Evolutionary conservation across 2,329 filamentous ascomycete species (phyloP).

Genomic region (Colletotrichum somersetense): DNA sequence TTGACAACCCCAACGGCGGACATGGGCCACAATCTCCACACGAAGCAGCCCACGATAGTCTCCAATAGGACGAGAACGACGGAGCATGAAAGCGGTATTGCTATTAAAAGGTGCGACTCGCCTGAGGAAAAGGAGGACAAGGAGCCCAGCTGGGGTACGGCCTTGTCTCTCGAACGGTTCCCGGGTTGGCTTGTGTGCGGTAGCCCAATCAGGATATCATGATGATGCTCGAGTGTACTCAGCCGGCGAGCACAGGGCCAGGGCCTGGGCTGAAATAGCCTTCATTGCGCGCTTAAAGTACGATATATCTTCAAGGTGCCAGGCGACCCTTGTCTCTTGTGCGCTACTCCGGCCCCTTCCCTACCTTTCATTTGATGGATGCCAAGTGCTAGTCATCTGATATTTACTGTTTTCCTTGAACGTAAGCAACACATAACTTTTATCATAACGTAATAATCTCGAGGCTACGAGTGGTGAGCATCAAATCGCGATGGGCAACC

Average conservation of each 20-base stretch:
- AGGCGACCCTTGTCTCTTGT: neutral
- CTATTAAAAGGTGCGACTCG: neutral
- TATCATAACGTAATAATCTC: neutral
- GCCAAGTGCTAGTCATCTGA: neutral
- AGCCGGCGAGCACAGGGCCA: neutral
- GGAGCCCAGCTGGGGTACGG: neutral
- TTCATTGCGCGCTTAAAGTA: neutral
- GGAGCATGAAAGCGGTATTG: neutral
- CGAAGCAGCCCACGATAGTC: neutral
- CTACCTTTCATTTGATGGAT: neutral
- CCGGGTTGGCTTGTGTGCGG: neutral
- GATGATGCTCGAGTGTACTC: neutral
- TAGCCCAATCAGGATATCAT: neutral
- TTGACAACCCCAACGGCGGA: neutral
- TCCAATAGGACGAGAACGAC: neutral
- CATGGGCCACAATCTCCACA: neutral
- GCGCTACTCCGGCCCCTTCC: neutral
- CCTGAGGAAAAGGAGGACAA: neutral
- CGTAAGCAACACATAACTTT: neutral
- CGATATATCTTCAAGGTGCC: neutral
- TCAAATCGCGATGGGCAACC: neutral
- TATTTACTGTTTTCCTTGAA: neutral
- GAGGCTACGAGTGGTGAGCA: neutral
- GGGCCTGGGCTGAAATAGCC: neutral
- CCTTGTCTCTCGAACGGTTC: neutral